phyloP scores from a whole-genome alignment of 306 rosid species.

The Abrus precatorius region DNA sequence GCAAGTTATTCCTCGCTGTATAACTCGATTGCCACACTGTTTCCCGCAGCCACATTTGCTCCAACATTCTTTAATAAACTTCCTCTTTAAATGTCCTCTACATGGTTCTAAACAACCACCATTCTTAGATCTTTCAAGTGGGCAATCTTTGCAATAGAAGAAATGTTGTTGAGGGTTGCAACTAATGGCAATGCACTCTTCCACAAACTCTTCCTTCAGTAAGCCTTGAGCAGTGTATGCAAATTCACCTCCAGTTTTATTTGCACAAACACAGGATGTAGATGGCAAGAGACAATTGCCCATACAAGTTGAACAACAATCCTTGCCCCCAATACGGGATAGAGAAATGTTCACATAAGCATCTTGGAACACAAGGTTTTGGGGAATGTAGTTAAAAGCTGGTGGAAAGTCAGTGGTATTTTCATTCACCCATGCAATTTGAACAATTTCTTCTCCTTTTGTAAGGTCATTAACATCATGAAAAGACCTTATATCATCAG shows the following conservation, averaged over 20 bases:
- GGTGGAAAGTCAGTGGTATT: constrained; percentile 62
- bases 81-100: constrained; percentile 88
- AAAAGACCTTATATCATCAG: constrained; percentile 65
- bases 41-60: constrained; percentile 87
- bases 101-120: constrained; percentile 81
- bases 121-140: constrained; percentile 75
- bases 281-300: constrained; percentile 74
- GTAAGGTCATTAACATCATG: constrained; percentile 71
- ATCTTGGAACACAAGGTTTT: constrained; percentile 67
- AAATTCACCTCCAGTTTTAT: constrained; percentile 65
- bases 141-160: constrained; percentile 80
- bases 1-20: constrained; percentile 84
- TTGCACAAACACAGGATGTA: constrained; percentile 75
- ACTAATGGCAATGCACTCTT: constrained; percentile 68
- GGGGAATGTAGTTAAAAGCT: constrained; percentile 73
- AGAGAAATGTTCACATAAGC: constrained; percentile 71
- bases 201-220: constrained; percentile 72
- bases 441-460: constrained; percentile 84
- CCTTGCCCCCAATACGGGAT: constrained; percentile 64
- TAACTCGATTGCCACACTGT: constrained; percentile 88
- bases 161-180: constrained; percentile 60
- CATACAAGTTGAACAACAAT: constrained; percentile 78
- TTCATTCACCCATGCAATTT: constrained; percentile 78
- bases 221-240: constrained; percentile 74
- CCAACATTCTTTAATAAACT: constrained; percentile 95